A percentile compares a stretch with the other conserved stretches of the same genome.
Evolutionary conservation across 257 asterid species (phyloP).

Genomic region (Solanum pennellii): DNA sequence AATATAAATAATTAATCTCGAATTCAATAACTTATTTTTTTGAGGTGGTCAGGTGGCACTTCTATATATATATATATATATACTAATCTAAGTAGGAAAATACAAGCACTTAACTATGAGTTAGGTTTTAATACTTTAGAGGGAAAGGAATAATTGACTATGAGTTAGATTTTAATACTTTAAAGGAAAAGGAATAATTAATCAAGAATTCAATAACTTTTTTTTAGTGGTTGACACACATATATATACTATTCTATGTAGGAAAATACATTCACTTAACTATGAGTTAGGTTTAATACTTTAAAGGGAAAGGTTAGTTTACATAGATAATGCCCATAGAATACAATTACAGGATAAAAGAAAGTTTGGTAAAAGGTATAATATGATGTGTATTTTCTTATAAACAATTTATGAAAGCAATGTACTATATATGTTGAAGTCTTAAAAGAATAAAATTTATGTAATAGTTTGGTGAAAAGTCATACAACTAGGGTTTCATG

Average conservation of each 20-base stretch:
- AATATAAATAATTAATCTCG: not conserved
- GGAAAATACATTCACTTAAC: not conserved
- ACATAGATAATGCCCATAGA: not conserved
- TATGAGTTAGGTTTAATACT: not conserved
- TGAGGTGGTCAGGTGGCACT: not conserved
- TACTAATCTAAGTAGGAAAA: not conserved
- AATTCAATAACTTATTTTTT: not conserved
- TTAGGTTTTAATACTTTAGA: no score
- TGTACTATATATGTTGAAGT: not conserved
- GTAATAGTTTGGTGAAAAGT: not conserved
- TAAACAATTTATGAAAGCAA: not conserved
- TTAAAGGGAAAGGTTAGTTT: not conserved
- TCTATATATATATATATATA: no score
- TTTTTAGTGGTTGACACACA: not conserved
- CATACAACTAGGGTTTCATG: not conserved
- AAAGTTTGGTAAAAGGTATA: not conserved
- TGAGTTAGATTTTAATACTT: not conserved
- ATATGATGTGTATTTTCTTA: not conserved
- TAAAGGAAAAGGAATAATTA: no score
- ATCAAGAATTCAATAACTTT: not conserved
- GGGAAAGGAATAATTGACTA: no score
- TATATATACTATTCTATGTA: not conserved
- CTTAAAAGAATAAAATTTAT: not conserved
- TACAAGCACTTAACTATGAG: not conserved
- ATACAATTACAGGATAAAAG: not conserved